phyloP scores from a whole-genome alignment of 257 asterid genomes.

The Parsonsia alboflavescens region DNA sequence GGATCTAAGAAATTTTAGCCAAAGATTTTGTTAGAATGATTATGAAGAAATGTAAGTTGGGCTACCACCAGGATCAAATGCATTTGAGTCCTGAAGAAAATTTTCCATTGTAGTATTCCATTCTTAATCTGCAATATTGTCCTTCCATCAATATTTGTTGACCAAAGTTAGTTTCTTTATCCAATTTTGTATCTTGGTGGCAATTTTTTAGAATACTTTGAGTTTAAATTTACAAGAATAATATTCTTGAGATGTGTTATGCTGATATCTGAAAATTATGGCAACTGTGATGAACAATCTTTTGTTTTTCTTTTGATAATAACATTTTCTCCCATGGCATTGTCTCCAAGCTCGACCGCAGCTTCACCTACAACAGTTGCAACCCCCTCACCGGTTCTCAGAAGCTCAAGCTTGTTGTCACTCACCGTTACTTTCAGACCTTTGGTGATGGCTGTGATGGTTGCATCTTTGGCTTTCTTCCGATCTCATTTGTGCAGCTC shows the following conservation, averaged over 20 bases:
- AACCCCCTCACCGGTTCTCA: conserved; percentile 41
- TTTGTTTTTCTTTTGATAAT: conserved; percentile 1
- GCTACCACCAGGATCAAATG: too few species aligned
- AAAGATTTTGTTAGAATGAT: too few species aligned
- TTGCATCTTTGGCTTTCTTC: conserved; percentile 28
- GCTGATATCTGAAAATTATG: not conserved
- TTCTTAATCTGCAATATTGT: not conserved
- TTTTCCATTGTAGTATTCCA: not conserved
- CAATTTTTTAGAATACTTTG: not conserved
- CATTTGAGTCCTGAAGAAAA: too few species aligned
- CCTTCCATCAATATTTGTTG: too few species aligned
- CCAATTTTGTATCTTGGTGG: not conserved
- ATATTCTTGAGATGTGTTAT: not conserved
- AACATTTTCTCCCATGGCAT: conserved; percentile 47
- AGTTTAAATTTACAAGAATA: not conserved
- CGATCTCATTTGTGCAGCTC: conserved; percentile 21
- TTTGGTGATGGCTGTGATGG: conserved; percentile 10
- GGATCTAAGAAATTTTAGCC: too few species aligned
- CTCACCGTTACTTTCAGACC: conserved; percentile 22
- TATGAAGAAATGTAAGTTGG: too few species aligned
- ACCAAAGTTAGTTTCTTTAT: not conserved
- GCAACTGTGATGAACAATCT: not conserved
- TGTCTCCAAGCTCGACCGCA: conserved; percentile 36
- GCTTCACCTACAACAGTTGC: conserved; percentile 30
- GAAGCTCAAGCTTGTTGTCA: conserved; percentile 34